phyloP scores from a whole-genome alignment of 352 stramenopile species.

The Pythium pyrilobum region DNA sequence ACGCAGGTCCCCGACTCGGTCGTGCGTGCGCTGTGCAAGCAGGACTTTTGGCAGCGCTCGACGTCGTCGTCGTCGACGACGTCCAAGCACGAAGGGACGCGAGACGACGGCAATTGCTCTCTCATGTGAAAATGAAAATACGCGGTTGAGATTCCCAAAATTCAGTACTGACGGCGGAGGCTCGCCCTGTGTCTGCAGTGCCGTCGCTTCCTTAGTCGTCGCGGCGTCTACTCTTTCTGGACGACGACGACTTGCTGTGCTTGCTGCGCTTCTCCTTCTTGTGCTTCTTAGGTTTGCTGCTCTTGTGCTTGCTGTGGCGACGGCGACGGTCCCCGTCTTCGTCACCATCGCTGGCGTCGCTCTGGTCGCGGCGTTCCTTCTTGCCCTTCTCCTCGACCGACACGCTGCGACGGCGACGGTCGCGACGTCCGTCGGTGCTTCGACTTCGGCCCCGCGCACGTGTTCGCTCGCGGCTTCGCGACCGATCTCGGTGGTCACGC shows the following conservation, averaged over 20 bases:
- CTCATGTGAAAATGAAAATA: slow-evolving; percentile 9
- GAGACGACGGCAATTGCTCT: slow-evolving; percentile 10
- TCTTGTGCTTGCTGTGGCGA: slow-evolving; percentile 21
- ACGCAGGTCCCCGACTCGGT: slow-evolving; percentile 7
- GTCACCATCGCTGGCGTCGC: slow-evolving; percentile 8
- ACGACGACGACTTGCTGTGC: slow-evolving; percentile 15
- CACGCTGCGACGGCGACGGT: slow-evolving; percentile 20
- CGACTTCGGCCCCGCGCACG: slow-evolving; percentile 19
- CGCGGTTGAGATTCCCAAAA: too few relatives aligned
- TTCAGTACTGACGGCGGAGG: too few relatives aligned
- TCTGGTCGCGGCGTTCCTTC: neutral
- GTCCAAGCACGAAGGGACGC: neutral
- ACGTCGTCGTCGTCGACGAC: neutral
- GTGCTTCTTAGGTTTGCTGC: slow-evolving; percentile 35
- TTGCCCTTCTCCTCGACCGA: neutral
- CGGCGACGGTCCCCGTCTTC: slow-evolving; percentile 1
- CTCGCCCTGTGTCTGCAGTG: too few relatives aligned
- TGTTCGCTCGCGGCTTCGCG: slow-evolving; percentile 1
- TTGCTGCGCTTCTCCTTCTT: slow-evolving; percentile 47
- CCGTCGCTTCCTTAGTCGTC: too few relatives aligned
- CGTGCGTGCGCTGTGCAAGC: slow-evolving; percentile 12
- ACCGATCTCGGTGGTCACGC: neutral
- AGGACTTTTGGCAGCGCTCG: slow-evolving; percentile 11
- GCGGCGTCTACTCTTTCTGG: slow-evolving; percentile 21
- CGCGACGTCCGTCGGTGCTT: slow-evolving; percentile 17